Conservation (phyloP, 805 yeast genomes). For the Barnettozyma pratensis region DNA sequence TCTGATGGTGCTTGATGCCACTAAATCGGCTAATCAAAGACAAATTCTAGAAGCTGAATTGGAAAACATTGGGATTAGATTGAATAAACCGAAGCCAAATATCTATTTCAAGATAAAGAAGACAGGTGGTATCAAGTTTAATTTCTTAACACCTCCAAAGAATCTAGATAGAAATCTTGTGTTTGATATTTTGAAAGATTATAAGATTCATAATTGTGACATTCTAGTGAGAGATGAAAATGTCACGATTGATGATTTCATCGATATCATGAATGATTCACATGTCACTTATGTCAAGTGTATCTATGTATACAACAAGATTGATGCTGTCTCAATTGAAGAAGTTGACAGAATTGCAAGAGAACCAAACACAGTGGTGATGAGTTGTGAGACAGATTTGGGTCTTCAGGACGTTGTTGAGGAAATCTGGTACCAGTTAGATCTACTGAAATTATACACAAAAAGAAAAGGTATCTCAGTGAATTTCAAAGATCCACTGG, state of each 20-base stretch:
- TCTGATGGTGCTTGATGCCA: conserved; percentile 92
- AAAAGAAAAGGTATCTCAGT: conserved; percentile 83
- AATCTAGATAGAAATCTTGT: conserved; percentile 78
- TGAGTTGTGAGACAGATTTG: conserved; percentile 84
- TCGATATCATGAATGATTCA: conserved; percentile 82
- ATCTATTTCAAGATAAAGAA: conserved; percentile 73
- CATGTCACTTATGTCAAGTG: conserved; percentile 89
- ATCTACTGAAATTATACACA: conserved; percentile 76
- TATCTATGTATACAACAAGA: conserved; percentile 88
- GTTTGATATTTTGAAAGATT: conserved; percentile 72
- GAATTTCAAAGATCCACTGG: conserved; percentile 84
- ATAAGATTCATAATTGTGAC: conserved; percentile 89
- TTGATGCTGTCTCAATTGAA: conserved; percentile 91
- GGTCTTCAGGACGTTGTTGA: conserved; percentile 87
- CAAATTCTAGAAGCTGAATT: conserved; percentile 81
- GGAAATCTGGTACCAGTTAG: conserved; percentile 87
- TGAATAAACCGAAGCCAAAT: conserved; percentile 76
- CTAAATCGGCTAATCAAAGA: conserved; percentile 88
- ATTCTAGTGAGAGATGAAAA: conserved; percentile 85
- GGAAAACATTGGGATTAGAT: conserved; percentile 89
- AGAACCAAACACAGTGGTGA: conserved; percentile 88
- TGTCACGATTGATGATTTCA: conserved; percentile 87
- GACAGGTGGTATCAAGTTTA: conserved; percentile 88
- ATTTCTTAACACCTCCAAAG: conserved; percentile 76
- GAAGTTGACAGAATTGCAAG: conserved; percentile 91